Conservation (phyloP, 1,139 yeast species). For the Pneumocystis wakefieldiae region DNA sequence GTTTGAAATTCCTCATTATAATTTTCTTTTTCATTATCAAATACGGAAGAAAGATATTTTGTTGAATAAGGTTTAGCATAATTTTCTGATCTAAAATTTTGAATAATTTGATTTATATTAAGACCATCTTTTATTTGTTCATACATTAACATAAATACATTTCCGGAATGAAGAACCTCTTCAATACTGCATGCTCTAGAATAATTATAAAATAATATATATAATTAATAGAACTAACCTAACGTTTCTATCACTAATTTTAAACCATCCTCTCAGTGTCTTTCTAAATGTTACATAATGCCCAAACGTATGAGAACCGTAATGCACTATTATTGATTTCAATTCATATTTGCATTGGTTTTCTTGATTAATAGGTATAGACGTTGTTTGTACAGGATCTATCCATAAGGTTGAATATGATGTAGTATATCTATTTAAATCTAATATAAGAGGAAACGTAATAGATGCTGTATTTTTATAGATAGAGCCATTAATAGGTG, state of each 20-base stretch:
- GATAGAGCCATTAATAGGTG: background rate
- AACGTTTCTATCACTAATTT: background rate
- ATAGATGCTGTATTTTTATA: background rate
- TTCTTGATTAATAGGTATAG: background rate
- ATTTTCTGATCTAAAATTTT: background rate
- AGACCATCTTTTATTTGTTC: background rate
- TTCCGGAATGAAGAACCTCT: background rate
- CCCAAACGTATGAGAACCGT: background rate
- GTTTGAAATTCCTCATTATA: background rate
- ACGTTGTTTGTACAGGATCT: background rate
- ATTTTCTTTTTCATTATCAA: background rate
- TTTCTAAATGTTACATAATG: slow-evolving; percentile 1
- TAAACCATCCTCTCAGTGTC: background rate
- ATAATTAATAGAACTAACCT: background rate
- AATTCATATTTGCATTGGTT: background rate
- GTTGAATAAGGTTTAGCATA: background rate
- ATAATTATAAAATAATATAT: background rate
- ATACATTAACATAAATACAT: background rate
- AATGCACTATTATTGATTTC: background rate
- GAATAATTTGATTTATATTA: background rate
- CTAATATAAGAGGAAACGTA: background rate
- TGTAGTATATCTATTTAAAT: background rate
- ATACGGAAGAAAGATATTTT: background rate
- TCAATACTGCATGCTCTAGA: background rate
- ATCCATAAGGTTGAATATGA: background rate